A percentile compares a stretch with the other conserved stretches of the same genome.
phyloP scores from a whole-genome alignment of 371 early-diverging fungal species.

The Syncephalis plumigaleata region DNA sequence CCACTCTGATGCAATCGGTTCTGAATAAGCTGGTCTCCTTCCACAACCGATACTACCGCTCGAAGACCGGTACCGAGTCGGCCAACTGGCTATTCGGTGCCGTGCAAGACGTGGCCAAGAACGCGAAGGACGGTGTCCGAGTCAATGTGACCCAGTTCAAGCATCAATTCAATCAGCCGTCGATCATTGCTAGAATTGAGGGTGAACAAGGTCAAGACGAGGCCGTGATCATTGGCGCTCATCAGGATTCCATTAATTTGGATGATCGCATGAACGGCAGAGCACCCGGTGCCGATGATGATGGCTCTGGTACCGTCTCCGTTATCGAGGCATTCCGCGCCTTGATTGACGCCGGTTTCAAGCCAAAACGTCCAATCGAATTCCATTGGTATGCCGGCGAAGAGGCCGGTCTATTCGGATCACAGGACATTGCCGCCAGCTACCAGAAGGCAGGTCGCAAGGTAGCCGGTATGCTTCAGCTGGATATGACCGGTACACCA shows the following conservation, averaged over 20 bases:
- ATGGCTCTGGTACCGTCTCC: constrained; percentile 77
- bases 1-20: constrained; percentile 35
- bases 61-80: constrained; percentile 45
- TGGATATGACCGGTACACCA: constrained; percentile 53
- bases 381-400: constrained; percentile 93
- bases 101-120: constrained; percentile 25
- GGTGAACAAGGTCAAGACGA: constrained; percentile 34
- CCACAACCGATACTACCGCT: constrained; percentile 80
- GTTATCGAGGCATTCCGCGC: constrained; percentile 73
- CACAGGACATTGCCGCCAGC: constrained; percentile 56
- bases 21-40: constrained; percentile 59
- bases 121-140: constrained; percentile 17
- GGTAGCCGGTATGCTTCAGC: constrained; percentile 60
- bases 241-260: constrained; percentile 78
- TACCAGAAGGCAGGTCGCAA: constrained; percentile 35
- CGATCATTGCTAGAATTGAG: constrained; percentile 50
- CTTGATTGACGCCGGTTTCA: constrained; percentile 46
- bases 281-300: constrained; percentile 74
- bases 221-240: constrained; percentile 71
- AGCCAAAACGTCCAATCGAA: constrained; percentile 75
- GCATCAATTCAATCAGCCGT: constrained; percentile 46
- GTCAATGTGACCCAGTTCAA: constrained; percentile 59
- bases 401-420: constrained; percentile 77
- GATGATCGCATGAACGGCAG: constrained; percentile 65
- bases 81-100: constrained; percentile 45